Percentiles rank a stretch among this genome's conserved stretches.
Conservation (phyloP, 1,284 basidiomycete species). For the Wallemia mellicola region DNA sequence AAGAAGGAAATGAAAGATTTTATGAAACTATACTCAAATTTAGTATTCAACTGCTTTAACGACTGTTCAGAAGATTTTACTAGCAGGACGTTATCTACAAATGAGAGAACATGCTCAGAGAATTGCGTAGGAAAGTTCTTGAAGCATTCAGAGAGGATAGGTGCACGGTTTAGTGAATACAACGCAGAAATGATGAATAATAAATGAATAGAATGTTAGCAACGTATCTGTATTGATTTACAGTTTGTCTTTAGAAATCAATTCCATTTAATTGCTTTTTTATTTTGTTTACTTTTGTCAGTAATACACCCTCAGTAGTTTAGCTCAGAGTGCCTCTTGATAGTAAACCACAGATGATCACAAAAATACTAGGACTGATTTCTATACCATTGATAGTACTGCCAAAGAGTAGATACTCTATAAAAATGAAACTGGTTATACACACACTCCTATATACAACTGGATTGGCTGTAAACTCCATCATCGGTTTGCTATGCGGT, state of each 20-base stretch:
- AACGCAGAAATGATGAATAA: constrained; percentile 24
- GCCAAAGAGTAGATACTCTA: background rate
- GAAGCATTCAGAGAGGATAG: constrained; percentile 83
- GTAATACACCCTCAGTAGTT: too few species aligned
- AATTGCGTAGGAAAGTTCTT: constrained; percentile 71
- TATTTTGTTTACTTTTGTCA: too few species aligned
- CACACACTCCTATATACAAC: background rate
- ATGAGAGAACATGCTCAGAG: constrained; percentile 38
- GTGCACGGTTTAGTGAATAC: constrained; percentile 64
- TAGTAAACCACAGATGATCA: background rate
- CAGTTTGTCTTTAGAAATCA: background rate
- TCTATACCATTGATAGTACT: background rate
- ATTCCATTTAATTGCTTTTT: background rate
- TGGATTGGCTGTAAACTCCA: constrained; percentile 32
- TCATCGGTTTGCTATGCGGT: constrained; percentile 42
- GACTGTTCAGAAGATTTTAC: constrained; percentile 92
- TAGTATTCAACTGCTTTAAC: constrained; percentile 86
- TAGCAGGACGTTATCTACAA: constrained; percentile 63
- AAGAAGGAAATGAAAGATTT: constrained; percentile 98
- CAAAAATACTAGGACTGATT: background rate
- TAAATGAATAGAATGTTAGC: background rate
- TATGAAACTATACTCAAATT: constrained; percentile 72
- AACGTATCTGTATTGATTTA: background rate
- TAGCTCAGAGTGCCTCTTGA: background rate
- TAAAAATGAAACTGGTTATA: background rate